Conservation (phyloP, 768 basidiomycete genomes). For the Podaxis sp. region DNA sequence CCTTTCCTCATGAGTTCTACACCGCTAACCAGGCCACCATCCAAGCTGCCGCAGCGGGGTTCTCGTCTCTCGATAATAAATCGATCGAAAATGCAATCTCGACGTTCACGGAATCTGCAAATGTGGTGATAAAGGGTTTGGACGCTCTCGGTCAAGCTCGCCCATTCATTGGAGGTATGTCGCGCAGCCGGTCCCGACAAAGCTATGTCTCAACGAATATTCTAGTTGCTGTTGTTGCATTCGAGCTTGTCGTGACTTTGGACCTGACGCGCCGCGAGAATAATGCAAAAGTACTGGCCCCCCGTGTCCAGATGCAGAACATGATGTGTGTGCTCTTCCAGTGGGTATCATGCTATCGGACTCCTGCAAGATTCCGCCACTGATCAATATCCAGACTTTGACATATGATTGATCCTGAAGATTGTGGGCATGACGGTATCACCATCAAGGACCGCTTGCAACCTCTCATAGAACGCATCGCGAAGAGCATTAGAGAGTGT, state of each 20-base stretch:
- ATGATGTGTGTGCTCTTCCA: constrained; percentile 43
- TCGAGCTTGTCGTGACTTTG: constrained; percentile 43
- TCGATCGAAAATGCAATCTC: constrained; percentile 5
- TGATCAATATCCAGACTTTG: constrained; percentile 22
- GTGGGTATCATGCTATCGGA: constrained; percentile 23
- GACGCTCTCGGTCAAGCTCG: constrained; percentile 29
- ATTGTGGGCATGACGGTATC: constrained; percentile 27
- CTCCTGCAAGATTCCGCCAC: neutral
- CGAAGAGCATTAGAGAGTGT: constrained; percentile 36
- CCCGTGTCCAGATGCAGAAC: constrained; percentile 47
- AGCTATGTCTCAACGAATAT: too few relatives aligned
- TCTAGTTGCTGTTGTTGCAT: constrained; percentile 43
- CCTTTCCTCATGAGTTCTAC: neutral
- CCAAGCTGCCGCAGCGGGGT: neutral
- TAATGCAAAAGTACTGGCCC: constrained; percentile 39
- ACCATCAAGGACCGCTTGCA: constrained; percentile 26
- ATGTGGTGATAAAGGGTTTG: constrained; percentile 26
- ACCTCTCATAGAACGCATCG: constrained; percentile 25
- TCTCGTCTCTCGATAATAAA: constrained; percentile 3
- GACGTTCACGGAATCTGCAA: constrained; percentile 11
- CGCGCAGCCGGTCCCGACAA: neutral
- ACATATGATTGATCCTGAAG: constrained; percentile 19
- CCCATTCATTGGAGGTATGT: constrained; percentile 32
- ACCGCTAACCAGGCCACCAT: neutral
- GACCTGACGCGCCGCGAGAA: constrained; percentile 49